Evolutionary conservation across 2,329 filamentous ascomycete species (phyloP).

Genomic region (Trichoderma endophyticum): DNA sequence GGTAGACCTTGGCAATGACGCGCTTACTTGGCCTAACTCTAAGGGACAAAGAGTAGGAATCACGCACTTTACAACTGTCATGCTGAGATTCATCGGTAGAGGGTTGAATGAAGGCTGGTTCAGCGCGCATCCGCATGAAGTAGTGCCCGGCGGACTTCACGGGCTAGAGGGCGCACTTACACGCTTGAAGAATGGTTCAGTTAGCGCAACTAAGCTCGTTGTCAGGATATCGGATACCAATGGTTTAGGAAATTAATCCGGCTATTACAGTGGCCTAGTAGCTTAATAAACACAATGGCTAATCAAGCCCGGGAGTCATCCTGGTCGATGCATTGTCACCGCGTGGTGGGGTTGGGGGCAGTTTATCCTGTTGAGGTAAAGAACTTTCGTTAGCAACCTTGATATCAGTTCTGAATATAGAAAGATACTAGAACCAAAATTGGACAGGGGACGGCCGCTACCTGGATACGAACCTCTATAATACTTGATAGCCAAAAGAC

Average conservation of each 20-base stretch:
- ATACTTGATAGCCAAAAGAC: not conserved
- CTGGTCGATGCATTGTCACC: not conserved
- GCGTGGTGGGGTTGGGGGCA: not conserved
- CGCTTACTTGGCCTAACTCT: not conserved
- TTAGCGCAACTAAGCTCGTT: slow-evolving; percentile 14
- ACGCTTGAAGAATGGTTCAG: slow-evolving; percentile 17
- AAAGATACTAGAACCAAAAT: not conserved
- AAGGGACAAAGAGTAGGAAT: not conserved
- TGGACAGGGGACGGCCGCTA: not conserved
- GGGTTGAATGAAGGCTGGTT: slow-evolving; percentile 21
- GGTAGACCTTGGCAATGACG: not conserved
- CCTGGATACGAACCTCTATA: not conserved
- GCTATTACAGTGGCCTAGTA: too few species aligned
- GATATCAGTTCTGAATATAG: not conserved
- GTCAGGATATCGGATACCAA: not conserved
- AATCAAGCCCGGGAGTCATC: not conserved
- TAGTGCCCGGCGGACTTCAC: slow-evolving; percentile 19
- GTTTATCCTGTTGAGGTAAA: not conserved
- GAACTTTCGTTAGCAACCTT: not conserved
- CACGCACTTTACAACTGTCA: not conserved
- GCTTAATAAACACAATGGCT: not conserved
- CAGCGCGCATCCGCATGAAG: slow-evolving; percentile 19
- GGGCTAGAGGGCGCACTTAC: slow-evolving; percentile 16
- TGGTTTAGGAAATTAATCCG: not conserved
- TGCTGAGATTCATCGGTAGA: not conserved